Evolutionary conservation across 768 basidiomycete species (phyloP).

Genomic region (Clathrus columnatus): DNA sequence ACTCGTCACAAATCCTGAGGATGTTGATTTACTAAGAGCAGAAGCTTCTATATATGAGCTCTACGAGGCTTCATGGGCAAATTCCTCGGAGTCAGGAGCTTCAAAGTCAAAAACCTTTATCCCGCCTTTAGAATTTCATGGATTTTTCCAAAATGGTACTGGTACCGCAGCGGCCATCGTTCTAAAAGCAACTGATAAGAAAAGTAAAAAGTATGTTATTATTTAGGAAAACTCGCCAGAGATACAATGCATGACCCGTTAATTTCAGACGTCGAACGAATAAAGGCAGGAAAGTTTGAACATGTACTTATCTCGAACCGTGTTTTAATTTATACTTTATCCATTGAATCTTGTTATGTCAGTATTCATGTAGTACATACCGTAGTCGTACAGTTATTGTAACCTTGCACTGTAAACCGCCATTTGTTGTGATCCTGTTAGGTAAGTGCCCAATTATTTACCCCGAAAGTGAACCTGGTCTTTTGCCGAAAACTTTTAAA

Average conservation of each 20-base stretch:
- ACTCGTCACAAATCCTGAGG: constrained; percentile 3
- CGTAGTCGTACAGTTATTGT: too few species aligned
- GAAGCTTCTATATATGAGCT: constrained; percentile 1
- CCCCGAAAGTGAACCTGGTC: too few species aligned
- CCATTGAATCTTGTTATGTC: neutral
- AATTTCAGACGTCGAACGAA: neutral
- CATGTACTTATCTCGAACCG: neutral
- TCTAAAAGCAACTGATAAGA: neutral
- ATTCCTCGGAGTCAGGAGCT: neutral
- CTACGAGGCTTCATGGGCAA: neutral
- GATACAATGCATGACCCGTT: neutral
- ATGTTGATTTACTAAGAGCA: neutral
- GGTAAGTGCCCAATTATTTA: too few species aligned
- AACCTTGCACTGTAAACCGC: too few species aligned
- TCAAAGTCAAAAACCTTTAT: neutral
- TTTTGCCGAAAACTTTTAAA: too few species aligned
- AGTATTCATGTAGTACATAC: too few species aligned
- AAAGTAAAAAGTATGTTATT: neutral
- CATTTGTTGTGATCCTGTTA: too few species aligned
- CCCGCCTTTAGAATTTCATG: neutral
- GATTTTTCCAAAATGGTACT: constrained; percentile 3
- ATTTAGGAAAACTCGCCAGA: neutral
- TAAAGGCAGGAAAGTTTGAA: neutral
- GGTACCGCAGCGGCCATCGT: neutral
- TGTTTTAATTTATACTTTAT: neutral